Evolutionary conservation across 306 rosid genomes (phyloP), one percentile per base, ranked within the genome.

Genomic region (Castanea mollissima): DNA sequence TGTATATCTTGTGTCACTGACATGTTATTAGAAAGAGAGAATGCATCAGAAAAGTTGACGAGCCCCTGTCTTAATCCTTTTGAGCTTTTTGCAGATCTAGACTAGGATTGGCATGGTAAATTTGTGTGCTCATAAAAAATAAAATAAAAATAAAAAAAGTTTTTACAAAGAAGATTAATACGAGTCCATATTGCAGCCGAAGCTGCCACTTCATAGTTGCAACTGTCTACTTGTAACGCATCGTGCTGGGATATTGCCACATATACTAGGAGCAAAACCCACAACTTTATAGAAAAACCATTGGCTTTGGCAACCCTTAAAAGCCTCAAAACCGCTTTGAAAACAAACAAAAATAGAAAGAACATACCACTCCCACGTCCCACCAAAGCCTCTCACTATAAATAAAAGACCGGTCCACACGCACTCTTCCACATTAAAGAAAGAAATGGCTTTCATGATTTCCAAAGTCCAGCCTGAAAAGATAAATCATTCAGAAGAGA

Each of bases 281-380:
- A 46, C 58, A 74, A 74, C 77, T 67, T 60, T 29, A 25, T 76
- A 38, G 25, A 1, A 82, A 86, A 89, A 89, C 97, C 85, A 86
- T 64, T 21, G 89, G 97, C 93, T 84, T 19, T 21, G 31, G 76
- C 55, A 57, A 74, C 79, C 74, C 82, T 2, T 78, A 71, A 76
- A 46, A 15, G n/a, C 65, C 78, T 63, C 55, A 79, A 86, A 91
- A 86, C 83, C 65, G 63, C 46, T 82, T 11, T 63, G 54, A 55
- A 19, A 27, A 10, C 68, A 60, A 80, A 73, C 46, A 35, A 76
- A 69, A 27, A 46, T 74, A 41, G 70, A 57, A 67, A 18, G 57
- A 67, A 25, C 14, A 6, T 25, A 51, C 71, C 46, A 7, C n/a
- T 41, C 27, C 69, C 32, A 73, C 13, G 15, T 41, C 27, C 69